A percentile compares a stretch with the other conserved stretches of the same genome.
Evolutionary conservation across 2,329 filamentous ascomycete species (phyloP).

Genomic region (Orbilia brochopaga): DNA sequence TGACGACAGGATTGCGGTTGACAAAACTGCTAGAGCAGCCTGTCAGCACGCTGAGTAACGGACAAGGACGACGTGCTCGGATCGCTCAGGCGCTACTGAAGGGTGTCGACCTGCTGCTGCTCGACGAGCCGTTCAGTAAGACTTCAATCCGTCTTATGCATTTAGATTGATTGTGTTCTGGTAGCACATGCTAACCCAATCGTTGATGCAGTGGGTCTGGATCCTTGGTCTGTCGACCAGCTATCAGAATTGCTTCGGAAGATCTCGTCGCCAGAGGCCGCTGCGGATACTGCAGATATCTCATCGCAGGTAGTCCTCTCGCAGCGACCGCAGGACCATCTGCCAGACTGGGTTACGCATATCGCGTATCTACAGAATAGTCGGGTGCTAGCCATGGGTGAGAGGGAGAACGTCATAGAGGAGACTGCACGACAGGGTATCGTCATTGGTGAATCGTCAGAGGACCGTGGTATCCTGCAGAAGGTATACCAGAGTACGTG

Average conservation of each 20-base stretch:
- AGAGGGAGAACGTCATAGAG: conserved; percentile 68
- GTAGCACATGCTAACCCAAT: conserved; percentile 15
- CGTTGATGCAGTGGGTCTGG: conserved; percentile 73
- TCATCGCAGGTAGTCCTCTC: conserved; percentile 75
- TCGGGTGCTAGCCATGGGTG: conserved; percentile 70
- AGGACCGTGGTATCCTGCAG: conserved; percentile 51
- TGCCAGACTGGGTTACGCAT: conserved; percentile 91
- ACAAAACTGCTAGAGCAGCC: conserved; percentile 75
- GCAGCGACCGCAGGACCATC: conserved; percentile 79
- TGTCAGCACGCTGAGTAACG: conserved; percentile 89
- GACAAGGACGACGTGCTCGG: conserved; percentile 82
- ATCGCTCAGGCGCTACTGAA: conserved; percentile 85
- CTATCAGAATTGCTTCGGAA: conserved; percentile 68
- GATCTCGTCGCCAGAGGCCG: conserved; percentile 42
- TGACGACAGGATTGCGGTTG: conserved; percentile 74
- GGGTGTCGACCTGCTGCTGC: conserved; percentile 77
- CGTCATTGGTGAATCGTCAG: conserved; percentile 20
- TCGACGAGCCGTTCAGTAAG: conserved; percentile 89
- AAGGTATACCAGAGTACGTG: conserved; percentile 47
- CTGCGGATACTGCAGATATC: conserved; percentile 15
- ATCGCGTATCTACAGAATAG: conserved; percentile 74
- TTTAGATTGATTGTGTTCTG: conserved; percentile 21
- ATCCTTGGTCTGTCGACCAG: conserved; percentile 76
- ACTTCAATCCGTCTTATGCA: neutral
- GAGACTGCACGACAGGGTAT: conserved; percentile 57